Base-by-base conservation (phyloP, 805 yeast genomes). In the Metschnikowia lochheadii region DNA sequence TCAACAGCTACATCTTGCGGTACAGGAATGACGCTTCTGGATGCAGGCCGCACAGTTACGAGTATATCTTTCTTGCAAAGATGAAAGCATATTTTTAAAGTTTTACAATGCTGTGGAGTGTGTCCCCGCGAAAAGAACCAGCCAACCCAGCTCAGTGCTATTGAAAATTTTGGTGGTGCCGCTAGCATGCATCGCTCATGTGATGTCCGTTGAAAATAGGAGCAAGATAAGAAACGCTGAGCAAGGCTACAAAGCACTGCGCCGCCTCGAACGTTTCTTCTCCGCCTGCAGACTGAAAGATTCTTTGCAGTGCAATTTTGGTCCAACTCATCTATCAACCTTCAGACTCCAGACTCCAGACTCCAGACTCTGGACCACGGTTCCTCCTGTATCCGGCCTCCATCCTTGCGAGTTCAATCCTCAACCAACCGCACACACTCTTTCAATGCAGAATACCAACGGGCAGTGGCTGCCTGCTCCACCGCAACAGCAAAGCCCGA, bases 291-390 rank as follows among this genome's bases (percentile, higher is more conserved):
- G 18, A 40, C 34, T n/a, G 34, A 23, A 40, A 26, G 43, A 23
- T 40, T 40, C 43, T 40, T 40, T 40, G 43, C 43, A 40, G 32
- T 29, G 43, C 43, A 20, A n/a, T 40, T 40, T 40, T 26, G 43
- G 34, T 23, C 21, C 34, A 15, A 26, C 29, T 15, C 43, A 23
- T 40, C 43, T 35, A 15, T 15, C n/a, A 8, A 26, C 21, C 17
- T 11, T 18, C n/a, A 8, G 29, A 8, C 13, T 23, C 17, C 34
- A 15, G 8, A n/a, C 34, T 10, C 15, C 3, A 8, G 29, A 8
- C 13, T 23, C 17, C 34, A 15, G 8, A n/a, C 34, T 10, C 21
- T 6, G 6, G 11, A 4, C 31, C 29, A 32, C 38, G 21, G 17
- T 26, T 26, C 13, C 38, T 14, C n/a, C 21, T 39, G 18, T 7